These are phyloP conservation scores for Diplodia mutila DNA, from an alignment of 2,329 filamentous ascomycete species.

Conservation along the genomic window DNA sequence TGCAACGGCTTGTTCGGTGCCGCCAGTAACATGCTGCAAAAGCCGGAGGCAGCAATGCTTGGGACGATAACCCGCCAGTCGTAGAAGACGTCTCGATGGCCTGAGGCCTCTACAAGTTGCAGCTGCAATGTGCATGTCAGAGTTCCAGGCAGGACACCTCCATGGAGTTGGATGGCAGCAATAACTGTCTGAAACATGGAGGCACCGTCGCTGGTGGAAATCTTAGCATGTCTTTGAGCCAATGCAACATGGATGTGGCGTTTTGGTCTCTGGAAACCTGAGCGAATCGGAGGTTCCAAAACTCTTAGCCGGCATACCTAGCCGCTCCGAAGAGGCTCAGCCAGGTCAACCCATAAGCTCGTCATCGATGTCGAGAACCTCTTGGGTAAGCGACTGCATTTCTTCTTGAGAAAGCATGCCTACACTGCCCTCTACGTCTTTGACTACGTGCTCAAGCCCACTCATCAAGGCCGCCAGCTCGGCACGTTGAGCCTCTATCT, in stretches of 20 bases:
- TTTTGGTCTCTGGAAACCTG: neutral
- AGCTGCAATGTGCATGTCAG: neutral
- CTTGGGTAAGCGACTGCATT: conserved; percentile 40
- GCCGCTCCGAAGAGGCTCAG: neutral
- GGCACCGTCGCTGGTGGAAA: neutral
- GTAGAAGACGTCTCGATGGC: neutral
- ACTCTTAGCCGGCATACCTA: neutral
- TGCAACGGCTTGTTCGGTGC: neutral
- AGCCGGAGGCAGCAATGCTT: neutral
- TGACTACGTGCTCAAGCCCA: conserved; percentile 59
- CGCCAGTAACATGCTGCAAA: neutral
- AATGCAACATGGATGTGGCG: neutral
- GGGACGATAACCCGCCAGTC: neutral
- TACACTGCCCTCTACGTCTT: conserved; percentile 58
- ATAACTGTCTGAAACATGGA: neutral
- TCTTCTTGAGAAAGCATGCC: conserved; percentile 46
- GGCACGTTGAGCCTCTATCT: conserved; percentile 56
- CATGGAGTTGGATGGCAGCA: neutral
- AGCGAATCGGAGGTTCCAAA: neutral
- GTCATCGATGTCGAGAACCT: conserved; percentile 40
- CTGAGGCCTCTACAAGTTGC: neutral
- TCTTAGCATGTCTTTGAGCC: neutral
- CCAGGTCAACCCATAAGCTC: neutral
- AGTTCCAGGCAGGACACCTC: neutral
- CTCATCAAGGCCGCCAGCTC: conserved; percentile 61